Evolutionary conservation across 2,329 filamentous ascomycete species (phyloP), one percentile per base, ranked within the genome.

Genomic region (Monosporascus sp.): DNA sequence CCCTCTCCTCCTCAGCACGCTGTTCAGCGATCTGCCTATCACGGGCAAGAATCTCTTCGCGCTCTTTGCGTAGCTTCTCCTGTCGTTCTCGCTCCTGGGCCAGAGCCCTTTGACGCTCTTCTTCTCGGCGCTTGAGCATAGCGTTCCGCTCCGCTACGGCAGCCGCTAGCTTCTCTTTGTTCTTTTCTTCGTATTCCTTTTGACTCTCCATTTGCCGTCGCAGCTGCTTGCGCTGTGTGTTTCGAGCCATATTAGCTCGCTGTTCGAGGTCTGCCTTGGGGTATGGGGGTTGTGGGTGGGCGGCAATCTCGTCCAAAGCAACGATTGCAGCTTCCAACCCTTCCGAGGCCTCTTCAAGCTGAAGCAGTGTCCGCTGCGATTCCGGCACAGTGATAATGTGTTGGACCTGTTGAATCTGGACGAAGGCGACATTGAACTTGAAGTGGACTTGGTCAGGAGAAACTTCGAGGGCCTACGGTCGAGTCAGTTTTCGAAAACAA

Each of bases 381-480:
- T 97, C 90, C 5, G 82, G 78, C 51, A 96, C 77, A 37, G 76
- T 78, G 70, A 90, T 87, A 51, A 97, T 85, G 31, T 88, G 83
- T 46, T 88, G 87, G 20, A 93, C 93, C 51, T 97, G 85, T 69
- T 97, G 92, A 57, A 96, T 95, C 67, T 97, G 94, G 27, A 97
- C 90, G 66, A 97, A 99, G 1, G 94, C 94, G 27, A 99, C 89
- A 65, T 99, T 99, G 80, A 99, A 99, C 69, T 94, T 90, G 70
- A 94, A 90, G 71, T 96, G 90, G 31, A 92, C 80, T 63, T 96
- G 90, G 5, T 94, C 88, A 0, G 91, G 89, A 1, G 89, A 85
- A 51, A 88, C 81, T 52, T 85, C 82, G 18, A 96, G 82, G 25
- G 93, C 90, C 81, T 88, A 65, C 55, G 54, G 24, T 37, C 7